Conservation (phyloP, 768 basidiomycete species). For the Mycena olivaceomarginata region DNA sequence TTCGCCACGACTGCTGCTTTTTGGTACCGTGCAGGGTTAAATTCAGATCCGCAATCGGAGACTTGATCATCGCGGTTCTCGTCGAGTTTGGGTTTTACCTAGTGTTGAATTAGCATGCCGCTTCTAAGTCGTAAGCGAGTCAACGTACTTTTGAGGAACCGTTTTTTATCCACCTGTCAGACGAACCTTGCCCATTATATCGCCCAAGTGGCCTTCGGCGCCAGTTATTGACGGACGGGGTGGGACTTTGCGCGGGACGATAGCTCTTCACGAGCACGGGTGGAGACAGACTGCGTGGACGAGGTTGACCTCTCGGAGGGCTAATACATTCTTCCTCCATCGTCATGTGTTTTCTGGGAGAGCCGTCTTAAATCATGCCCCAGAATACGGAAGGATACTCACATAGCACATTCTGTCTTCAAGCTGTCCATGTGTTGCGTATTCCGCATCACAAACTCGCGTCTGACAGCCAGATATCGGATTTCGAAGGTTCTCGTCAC, state of each 20-base stretch:
- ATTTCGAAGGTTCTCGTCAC: conserved; percentile 7
- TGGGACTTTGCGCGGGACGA: background rate
- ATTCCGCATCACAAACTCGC: background rate
- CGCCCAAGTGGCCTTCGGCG: background rate
- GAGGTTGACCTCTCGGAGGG: background rate
- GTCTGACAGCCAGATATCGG: background rate
- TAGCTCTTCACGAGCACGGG: background rate
- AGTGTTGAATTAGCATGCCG: background rate
- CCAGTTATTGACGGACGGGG: background rate
- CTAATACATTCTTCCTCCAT: conserved; percentile 9
- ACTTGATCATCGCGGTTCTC: background rate
- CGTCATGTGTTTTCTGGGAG: conserved; percentile 19
- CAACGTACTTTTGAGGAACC: background rate
- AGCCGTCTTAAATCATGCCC: background rate
- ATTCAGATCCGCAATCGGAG: background rate
- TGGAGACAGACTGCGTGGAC: background rate
- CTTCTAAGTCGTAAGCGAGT: background rate
- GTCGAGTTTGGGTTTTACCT: background rate
- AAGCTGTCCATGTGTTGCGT: background rate
- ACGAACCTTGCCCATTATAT: background rate
- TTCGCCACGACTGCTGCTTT: background rate
- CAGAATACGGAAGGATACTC: background rate
- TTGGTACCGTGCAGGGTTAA: background rate
- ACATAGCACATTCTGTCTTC: conserved; percentile 21
- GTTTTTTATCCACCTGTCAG: background rate